phyloP scores from a whole-genome alignment of 2,329 filamentous ascomycete genomes.

The Sporothrix dimorphospora region DNA sequence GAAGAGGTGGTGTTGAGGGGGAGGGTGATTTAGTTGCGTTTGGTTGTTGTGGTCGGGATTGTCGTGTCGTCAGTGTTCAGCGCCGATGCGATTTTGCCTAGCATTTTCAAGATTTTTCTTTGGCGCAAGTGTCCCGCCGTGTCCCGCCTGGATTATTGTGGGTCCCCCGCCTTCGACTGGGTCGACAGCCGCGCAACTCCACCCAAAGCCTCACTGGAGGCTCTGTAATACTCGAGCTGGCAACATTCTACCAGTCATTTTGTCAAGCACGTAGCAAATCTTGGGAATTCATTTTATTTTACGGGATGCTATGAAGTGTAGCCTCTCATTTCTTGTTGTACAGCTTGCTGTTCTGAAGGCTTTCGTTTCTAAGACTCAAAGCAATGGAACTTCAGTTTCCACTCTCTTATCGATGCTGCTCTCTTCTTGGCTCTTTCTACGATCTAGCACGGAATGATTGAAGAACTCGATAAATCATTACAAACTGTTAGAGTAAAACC shows the following conservation, averaged over 20 bases:
- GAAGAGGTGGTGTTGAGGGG: neutral
- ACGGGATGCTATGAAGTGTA: no score
- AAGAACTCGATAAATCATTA: neutral
- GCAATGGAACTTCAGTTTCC: no score
- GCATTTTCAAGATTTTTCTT: slow-evolving; percentile 9
- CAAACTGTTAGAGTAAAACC: neutral
- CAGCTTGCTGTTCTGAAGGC: no score
- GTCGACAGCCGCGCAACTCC: slow-evolving; percentile 16
- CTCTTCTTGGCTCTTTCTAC: no score
- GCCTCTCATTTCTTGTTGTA: no score
- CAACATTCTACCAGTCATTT: no score
- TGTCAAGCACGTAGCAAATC: no score
- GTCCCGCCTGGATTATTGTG: slow-evolving; percentile 13
- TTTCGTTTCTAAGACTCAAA: no score
- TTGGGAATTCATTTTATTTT: no score
- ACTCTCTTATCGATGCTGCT: no score
- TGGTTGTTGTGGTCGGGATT: neutral
- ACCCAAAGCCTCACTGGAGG: neutral
- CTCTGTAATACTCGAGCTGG: neutral
- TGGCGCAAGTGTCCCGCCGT: neutral
- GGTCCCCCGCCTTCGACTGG: neutral
- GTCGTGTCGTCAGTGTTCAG: neutral
- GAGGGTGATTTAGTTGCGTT: neutral
- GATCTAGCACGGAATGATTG: no score
- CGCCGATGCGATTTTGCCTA: neutral